These are phyloP conservation scores for Myriosclerotinia curreyana DNA, from an alignment of 2,329 filamentous ascomycete genomes.

Conservation along the genomic window DNA sequence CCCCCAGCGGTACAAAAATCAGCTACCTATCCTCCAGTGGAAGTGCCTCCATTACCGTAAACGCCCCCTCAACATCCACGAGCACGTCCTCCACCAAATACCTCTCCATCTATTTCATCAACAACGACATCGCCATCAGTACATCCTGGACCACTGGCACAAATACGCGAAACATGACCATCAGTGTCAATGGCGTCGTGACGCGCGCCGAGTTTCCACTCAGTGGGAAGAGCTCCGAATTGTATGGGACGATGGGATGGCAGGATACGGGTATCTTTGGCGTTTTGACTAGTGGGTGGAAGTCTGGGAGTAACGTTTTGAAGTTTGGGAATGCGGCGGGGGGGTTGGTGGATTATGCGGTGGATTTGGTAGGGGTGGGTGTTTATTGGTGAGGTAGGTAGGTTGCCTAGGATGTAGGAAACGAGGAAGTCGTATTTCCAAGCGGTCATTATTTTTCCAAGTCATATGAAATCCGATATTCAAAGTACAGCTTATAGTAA, in stretches of 20 bases:
- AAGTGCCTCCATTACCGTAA: slow-evolving; percentile 25
- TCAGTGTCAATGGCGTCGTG: slow-evolving; percentile 30
- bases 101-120: slow-evolving; percentile 30
- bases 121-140: slow-evolving; percentile 34
- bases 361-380: slow-evolving; percentile 42
- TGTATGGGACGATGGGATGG: slow-evolving; percentile 31
- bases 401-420: background rate
- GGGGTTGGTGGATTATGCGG: slow-evolving; percentile 36
- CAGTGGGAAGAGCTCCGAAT: slow-evolving; percentile 32
- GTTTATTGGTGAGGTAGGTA: slow-evolving; percentile 29
- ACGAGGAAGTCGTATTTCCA: background rate
- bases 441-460: no score
- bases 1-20: slow-evolving; percentile 33
- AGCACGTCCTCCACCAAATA: slow-evolving; percentile 23
- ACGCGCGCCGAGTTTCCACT: slow-evolving; percentile 32
- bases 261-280: slow-evolving; percentile 33
- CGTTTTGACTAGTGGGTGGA: slow-evolving; percentile 29
- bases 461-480: no score
- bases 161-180: slow-evolving; percentile 34
- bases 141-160: slow-evolving; percentile 30
- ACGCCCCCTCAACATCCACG: slow-evolving; percentile 12
- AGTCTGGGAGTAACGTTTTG: slow-evolving; percentile 31
- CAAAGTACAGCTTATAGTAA: no score
- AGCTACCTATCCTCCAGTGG: slow-evolving; percentile 25
- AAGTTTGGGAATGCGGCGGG: slow-evolving; percentile 39